These are phyloP conservation scores for Cladorrhinum samala DNA, from an alignment of 495 filamentous ascomycete genomes.

Conservation along the genomic window DNA sequence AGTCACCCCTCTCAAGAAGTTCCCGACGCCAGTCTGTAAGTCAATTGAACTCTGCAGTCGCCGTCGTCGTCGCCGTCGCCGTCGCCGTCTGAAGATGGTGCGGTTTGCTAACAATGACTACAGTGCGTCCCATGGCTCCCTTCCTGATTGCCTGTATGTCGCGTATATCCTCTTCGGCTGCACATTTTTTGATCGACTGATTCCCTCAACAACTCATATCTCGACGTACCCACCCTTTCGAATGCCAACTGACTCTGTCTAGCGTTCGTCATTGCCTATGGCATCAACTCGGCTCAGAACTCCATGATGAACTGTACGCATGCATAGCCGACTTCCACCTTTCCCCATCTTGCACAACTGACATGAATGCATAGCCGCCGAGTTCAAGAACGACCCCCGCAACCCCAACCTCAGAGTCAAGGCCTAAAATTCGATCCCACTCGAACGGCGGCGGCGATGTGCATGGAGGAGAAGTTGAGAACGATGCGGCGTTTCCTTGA, in stretches of 20 bases:
- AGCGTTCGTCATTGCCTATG: constrained; percentile 82
- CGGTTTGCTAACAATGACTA: constrained; percentile 23
- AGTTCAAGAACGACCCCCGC: constrained; percentile 94
- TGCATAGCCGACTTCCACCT: constrained; percentile 4
- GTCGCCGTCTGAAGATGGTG: constrained; percentile 13
- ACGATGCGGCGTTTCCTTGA: constrained; percentile 16
- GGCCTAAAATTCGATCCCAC: constrained; percentile 38
- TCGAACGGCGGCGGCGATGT: constrained; percentile 4
- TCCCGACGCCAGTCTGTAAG: constrained; percentile 79
- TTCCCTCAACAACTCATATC: too few relatives aligned
- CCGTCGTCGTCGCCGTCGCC: constrained; percentile 14
- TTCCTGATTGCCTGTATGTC: constrained; percentile 91
- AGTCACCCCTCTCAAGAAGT: constrained; percentile 68
- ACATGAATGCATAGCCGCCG: constrained; percentile 55
- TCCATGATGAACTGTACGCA: constrained; percentile 66
- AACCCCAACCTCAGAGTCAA: constrained; percentile 70
- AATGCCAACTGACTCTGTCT: constrained; percentile 12
- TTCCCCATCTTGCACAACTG: constrained; percentile 16
- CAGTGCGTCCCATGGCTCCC: constrained; percentile 81
- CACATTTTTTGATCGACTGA: neutral
- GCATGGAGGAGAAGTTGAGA: constrained; percentile 13
- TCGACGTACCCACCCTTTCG: too few relatives aligned
- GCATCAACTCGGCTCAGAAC: constrained; percentile 71
- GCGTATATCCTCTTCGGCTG: neutral
- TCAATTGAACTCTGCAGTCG: constrained; percentile 26